phyloP scores from a whole-genome alignment of 768 basidiomycete genomes.

The Russula sp. region DNA sequence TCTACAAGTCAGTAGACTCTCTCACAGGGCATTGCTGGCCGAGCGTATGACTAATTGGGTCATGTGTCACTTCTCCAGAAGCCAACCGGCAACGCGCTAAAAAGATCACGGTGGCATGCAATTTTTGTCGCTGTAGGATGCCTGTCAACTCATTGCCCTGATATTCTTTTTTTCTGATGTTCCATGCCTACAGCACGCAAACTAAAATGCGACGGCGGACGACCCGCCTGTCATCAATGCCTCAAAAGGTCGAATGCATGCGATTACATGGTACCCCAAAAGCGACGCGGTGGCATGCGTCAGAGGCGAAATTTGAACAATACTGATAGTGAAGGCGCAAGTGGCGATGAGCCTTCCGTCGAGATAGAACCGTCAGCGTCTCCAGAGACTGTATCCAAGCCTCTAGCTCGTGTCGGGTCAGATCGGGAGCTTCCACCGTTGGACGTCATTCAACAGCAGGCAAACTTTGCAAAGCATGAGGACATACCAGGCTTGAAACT shows the following conservation, averaged over 20 bases:
- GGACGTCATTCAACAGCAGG: slow-evolving; percentile 19
- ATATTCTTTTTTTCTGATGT: slow-evolving; percentile 25
- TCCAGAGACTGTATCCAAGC: slow-evolving; percentile 40
- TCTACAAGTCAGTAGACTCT: slow-evolving; percentile 41
- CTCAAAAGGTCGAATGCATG: slow-evolving; percentile 73
- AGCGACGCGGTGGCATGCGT: slow-evolving; percentile 60
- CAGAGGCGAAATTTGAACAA: slow-evolving; percentile 41
- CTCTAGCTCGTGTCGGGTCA: slow-evolving; percentile 32
- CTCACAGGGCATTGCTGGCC: slow-evolving; percentile 10
- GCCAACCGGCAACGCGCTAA: slow-evolving; percentile 68
- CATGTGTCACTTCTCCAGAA: slow-evolving; percentile 39
- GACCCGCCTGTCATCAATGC: slow-evolving; percentile 81
- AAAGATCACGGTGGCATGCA: slow-evolving; percentile 88
- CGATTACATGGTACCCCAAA: slow-evolving; percentile 75
- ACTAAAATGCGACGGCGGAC: slow-evolving; percentile 83
- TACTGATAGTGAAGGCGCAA: slow-evolving; percentile 50
- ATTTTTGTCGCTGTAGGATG: slow-evolving; percentile 83
- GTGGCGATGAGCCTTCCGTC: slow-evolving; percentile 53
- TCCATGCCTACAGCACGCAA: slow-evolving; percentile 59
- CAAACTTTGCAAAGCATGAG: slow-evolving; percentile 16
- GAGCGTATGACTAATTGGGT: slow-evolving; percentile 29
- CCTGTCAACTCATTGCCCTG: slow-evolving; percentile 24
- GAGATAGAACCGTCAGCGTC: slow-evolving; percentile 55
- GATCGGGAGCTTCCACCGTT: slow-evolving; percentile 29
- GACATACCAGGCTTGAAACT: slow-evolving; percentile 20